Percentiles rank a stretch among this genome's conserved stretches.
These are phyloP conservation scores for Russula abietina DNA, from an alignment of 768 basidiomycete genomes.

Conservation along the genomic window DNA sequence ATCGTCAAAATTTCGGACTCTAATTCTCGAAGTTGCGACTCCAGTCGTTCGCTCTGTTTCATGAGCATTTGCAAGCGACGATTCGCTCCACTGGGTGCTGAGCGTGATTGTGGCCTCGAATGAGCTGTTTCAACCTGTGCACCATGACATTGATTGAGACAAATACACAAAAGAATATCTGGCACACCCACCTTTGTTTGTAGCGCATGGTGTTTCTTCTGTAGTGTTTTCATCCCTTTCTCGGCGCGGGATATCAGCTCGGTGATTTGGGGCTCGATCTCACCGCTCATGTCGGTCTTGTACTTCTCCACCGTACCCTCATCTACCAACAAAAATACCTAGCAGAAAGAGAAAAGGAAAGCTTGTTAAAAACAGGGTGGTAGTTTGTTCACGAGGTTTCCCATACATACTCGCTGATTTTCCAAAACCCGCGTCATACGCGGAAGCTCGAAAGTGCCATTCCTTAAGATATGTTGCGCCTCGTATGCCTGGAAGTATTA, in stretches of 20 bases:
- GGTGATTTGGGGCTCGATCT: slow-evolving; percentile 74
- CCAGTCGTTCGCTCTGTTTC: slow-evolving; percentile 62
- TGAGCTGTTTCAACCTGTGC: slow-evolving; percentile 51
- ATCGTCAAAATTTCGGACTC: slow-evolving; percentile 56
- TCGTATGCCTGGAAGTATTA: slow-evolving; percentile 49
- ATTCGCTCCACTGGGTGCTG: slow-evolving; percentile 46
- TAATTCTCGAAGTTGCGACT: slow-evolving; percentile 52
- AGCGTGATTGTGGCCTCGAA: slow-evolving; percentile 37
- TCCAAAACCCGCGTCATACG: slow-evolving; percentile 63
- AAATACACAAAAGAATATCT: neutral
- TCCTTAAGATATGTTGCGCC: slow-evolving; percentile 60
- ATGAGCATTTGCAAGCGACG: slow-evolving; percentile 57
- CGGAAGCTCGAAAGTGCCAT: slow-evolving; percentile 65
- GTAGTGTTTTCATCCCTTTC: slow-evolving; percentile 54
- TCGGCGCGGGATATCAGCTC: slow-evolving; percentile 70
- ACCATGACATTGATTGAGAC: neutral
- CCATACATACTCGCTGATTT: slow-evolving; percentile 62
- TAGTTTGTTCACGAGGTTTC: neutral
- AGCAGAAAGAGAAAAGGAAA: neutral
- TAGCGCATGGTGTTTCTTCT: slow-evolving; percentile 55
- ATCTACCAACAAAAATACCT: slow-evolving; percentile 73
- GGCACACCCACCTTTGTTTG: slow-evolving; percentile 61
- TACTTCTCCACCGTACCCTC: slow-evolving; percentile 68
- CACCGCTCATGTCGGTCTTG: slow-evolving; percentile 68
- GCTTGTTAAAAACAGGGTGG: neutral